A percentile compares a stretch with the other conserved stretches of the same genome.
phyloP scores from a whole-genome alignment of 179 eudicot species.

The Dionaea muscipula region DNA sequence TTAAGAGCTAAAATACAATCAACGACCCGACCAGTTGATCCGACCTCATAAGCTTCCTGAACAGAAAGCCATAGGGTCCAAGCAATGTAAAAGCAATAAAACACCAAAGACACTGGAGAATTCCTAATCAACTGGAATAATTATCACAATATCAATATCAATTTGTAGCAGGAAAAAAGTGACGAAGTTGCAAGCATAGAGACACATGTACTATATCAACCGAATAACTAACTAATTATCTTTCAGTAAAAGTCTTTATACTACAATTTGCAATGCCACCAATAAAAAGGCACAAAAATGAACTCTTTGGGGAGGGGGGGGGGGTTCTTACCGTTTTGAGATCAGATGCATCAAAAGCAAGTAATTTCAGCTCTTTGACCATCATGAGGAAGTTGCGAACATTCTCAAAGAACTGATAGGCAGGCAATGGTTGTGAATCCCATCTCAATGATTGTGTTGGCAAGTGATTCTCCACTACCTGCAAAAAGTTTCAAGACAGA shows the following conservation, averaged over 20 bases:
- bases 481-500: conserved; percentile 1
- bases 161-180: too few species aligned
- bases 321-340: conserved; percentile 49
- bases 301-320: neutral
- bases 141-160: too few species aligned
- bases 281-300: neutral
- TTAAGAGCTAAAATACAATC: conserved; percentile 79
- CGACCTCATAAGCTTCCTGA: conserved; percentile 65
- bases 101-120: neutral
- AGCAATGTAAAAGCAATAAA: neutral
- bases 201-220: too few species aligned
- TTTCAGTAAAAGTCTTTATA: neutral
- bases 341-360: conserved; percentile 80
- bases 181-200: too few species aligned
- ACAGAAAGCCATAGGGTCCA: neutral
- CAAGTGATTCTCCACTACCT: conserved; percentile 57
- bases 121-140: neutral
- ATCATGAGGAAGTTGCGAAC: conserved; percentile 70
- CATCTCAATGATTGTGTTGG: conserved; percentile 32
- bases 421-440: conserved; percentile 88
- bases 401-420: conserved; percentile 96
- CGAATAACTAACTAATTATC: too few species aligned
- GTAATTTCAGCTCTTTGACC: conserved; percentile 54
- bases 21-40: conserved; percentile 61
- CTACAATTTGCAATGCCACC: neutral